phyloP scores from a whole-genome alignment of 2,329 filamentous ascomycete species.

The Exophiala bonariae region DNA sequence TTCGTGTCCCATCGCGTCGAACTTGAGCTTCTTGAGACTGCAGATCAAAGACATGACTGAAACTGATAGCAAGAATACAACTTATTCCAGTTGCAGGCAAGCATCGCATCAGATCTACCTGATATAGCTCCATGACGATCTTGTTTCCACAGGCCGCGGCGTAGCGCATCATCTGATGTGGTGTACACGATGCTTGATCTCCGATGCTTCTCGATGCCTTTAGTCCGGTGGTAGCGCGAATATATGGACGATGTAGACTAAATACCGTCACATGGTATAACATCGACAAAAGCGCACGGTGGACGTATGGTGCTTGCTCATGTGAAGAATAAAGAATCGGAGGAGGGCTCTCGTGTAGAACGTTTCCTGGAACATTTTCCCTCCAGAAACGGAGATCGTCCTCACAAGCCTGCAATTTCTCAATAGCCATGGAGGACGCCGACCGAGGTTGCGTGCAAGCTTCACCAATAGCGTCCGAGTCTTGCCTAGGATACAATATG shows the following conservation, averaged over 20 bases:
- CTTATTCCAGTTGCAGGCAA: constrained; percentile 84
- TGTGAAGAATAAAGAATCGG: too few species aligned
- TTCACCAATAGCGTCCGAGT: too few species aligned
- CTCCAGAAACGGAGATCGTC: constrained; percentile 60
- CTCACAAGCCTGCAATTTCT: constrained; percentile 29
- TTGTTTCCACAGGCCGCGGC: constrained; percentile 81
- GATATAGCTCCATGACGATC: constrained; percentile 74
- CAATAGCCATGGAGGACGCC: too few species aligned
- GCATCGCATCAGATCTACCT: constrained; percentile 69
- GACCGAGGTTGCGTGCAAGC: too few species aligned
- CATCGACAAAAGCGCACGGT: neutral
- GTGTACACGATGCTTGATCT: too few species aligned
- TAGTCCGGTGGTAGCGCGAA: too few species aligned
- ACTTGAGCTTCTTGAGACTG: constrained; percentile 28
- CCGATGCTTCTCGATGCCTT: too few species aligned
- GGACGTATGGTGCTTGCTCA: neutral
- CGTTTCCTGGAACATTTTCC: constrained; percentile 64
- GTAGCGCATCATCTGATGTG: constrained; percentile 62
- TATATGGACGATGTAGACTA: too few species aligned
- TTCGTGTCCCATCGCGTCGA: neutral
- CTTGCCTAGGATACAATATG: constrained; percentile 38
- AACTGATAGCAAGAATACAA: neutral
- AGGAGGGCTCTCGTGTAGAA: constrained; percentile 41
- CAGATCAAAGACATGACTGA: constrained; percentile 31
- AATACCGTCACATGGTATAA: neutral